Evolutionary conservation across 495 filamentous ascomycete species (phyloP).

Genomic region (Extremus antarcticus): DNA sequence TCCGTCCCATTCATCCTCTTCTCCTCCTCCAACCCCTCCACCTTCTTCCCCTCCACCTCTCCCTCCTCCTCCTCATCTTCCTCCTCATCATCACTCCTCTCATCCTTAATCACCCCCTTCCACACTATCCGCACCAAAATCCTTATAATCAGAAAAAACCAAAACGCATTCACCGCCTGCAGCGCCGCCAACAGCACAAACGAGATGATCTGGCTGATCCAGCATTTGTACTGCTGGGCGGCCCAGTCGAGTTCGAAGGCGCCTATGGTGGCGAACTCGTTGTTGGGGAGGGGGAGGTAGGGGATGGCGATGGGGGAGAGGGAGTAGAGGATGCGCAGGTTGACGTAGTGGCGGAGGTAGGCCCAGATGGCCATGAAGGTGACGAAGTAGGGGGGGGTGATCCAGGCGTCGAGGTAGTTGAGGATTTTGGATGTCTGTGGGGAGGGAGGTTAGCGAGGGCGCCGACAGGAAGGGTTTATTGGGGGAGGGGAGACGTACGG

Average conservation of each 20-base stretch:
- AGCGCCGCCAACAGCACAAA: conserved; percentile 27
- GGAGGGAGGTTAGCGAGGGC: not conserved
- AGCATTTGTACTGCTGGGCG: conserved; percentile 35
- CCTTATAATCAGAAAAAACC: conserved; percentile 28
- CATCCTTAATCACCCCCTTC: conserved; percentile 23
- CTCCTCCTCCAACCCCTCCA: not conserved
- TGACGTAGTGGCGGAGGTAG: conserved; percentile 86
- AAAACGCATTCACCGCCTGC: conserved; percentile 33
- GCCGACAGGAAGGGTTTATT: not conserved
- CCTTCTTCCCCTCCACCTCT: not conserved
- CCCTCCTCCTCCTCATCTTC: conserved; percentile 21
- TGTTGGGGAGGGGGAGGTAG: conserved; percentile 24
- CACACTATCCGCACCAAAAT: conserved; percentile 26
- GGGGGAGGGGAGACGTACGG: conserved; percentile 48
- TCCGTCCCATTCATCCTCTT: too few species aligned
- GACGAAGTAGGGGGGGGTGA: conserved; percentile 73
- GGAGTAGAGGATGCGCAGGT: conserved; percentile 75
- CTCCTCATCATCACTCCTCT: conserved; percentile 31
- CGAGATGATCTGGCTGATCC: conserved; percentile 29
- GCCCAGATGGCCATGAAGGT: conserved; percentile 78
- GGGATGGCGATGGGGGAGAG: conserved; percentile 39
- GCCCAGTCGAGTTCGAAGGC: conserved; percentile 45
- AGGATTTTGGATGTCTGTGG: conserved; percentile 78
- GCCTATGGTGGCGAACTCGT: conserved; percentile 79
- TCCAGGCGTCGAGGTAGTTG: conserved; percentile 74